phyloP scores from a whole-genome alignment of 306 rosid genomes.

The Chamaecrista fasciculata region DNA sequence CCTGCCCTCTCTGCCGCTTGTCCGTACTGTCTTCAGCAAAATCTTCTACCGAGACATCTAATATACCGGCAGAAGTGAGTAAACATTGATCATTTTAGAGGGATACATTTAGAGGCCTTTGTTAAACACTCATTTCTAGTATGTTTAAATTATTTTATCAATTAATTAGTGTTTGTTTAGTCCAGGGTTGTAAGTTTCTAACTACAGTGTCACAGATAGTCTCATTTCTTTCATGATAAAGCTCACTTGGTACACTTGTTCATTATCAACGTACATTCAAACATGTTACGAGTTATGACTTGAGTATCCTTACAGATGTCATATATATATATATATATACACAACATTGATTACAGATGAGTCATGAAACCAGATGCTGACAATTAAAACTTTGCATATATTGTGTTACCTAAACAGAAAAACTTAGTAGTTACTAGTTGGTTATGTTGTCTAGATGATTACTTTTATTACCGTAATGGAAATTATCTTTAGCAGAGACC shows the following conservation, averaged over 20 bases:
- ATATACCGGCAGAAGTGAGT: conserved; percentile 32
- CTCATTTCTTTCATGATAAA: not conserved
- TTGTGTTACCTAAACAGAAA: not conserved
- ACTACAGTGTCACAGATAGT: conserved; percentile 6
- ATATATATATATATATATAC: not conserved
- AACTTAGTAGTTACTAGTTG: not conserved
- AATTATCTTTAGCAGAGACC: conserved; percentile 30
- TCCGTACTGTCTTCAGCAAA: conserved; percentile 54
- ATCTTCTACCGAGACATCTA: conserved; percentile 38
- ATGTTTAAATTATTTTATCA: not conserved
- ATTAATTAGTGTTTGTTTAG: not conserved
- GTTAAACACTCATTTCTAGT: not conserved
- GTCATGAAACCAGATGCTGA: conserved; percentile 3
- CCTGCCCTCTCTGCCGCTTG: conserved; percentile 96
- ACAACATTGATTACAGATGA: conserved; percentile 6
- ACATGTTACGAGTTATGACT: not conserved
- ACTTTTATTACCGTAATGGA: conserved; percentile 20
- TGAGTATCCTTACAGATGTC: not conserved
- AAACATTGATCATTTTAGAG: conserved; percentile 23
- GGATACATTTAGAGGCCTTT: not conserved
- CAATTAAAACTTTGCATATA: not conserved
- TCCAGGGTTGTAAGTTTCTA: conserved; percentile 13
- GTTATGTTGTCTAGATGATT: not conserved
- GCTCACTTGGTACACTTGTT: not conserved
- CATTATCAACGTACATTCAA: not conserved